These are phyloP conservation scores for Blastobotrys americana DNA, from an alignment of 805 yeast species.

Conservation along the genomic window DNA sequence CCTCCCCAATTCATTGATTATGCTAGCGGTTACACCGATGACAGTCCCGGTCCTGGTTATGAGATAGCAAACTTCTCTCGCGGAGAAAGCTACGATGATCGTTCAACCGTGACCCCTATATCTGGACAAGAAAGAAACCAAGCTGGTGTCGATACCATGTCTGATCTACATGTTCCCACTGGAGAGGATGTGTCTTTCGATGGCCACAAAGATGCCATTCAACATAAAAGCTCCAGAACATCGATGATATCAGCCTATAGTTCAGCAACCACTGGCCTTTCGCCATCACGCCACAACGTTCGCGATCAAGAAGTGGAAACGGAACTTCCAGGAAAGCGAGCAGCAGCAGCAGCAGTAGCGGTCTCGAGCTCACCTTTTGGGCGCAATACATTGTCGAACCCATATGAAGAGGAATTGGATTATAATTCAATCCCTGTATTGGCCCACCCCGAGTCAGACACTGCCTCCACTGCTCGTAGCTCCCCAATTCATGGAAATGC, in stretches of 20 bases:
- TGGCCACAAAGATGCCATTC: too few relatives aligned
- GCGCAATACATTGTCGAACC: background rate
- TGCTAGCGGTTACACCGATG: conserved; percentile 37
- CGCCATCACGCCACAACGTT: background rate
- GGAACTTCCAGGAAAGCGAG: background rate
- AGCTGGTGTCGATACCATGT: background rate
- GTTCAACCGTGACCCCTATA: background rate
- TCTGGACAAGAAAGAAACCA: background rate
- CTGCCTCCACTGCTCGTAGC: conserved; percentile 14
- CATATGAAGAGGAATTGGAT: conserved; percentile 4
- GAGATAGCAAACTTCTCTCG: conserved; percentile 32
- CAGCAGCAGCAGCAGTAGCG: background rate
- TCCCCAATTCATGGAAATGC: conserved; percentile 18
- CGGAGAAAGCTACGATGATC: conserved; percentile 4
- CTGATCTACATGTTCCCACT: background rate
- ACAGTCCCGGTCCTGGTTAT: conserved; percentile 23
- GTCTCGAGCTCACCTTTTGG: background rate
- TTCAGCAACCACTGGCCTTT: background rate
- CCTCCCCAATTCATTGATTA: conserved; percentile 62
- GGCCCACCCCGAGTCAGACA: conserved; percentile 12
- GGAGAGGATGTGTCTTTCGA: too few relatives aligned
- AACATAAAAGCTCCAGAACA: background rate
- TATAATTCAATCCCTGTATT: conserved; percentile 14
- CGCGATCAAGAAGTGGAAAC: background rate
- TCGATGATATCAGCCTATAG: background rate